Evolutionary conservation across 495 filamentous ascomycete genomes (phyloP).

Genomic region (Lentithecium fluviatile): DNA sequence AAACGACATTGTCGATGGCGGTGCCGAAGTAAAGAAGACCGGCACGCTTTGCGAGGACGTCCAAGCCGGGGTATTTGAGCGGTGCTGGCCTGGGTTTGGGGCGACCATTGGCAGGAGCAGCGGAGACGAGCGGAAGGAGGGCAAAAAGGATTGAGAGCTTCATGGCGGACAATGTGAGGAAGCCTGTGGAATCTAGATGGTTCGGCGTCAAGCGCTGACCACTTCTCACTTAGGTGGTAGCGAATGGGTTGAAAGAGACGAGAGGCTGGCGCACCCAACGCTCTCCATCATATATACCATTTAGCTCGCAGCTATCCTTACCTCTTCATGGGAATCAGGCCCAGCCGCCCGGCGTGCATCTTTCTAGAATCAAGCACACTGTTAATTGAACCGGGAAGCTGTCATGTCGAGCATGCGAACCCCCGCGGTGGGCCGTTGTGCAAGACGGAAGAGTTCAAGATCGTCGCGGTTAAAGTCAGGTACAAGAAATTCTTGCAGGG

Average conservation of each 20-base stretch:
- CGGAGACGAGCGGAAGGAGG: slow-evolving; percentile 2
- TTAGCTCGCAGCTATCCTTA: neutral
- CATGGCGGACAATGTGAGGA: slow-evolving; percentile 15
- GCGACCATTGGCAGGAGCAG: slow-evolving; percentile 8
- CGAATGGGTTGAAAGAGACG: neutral
- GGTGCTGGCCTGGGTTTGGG: neutral
- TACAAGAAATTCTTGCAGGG: neutral
- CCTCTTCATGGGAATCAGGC: slow-evolving; percentile 3
- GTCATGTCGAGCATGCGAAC: neutral
- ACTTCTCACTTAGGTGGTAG: too few relatives aligned
- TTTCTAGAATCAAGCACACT: slow-evolving; percentile 4
- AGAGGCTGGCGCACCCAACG: too few relatives aligned
- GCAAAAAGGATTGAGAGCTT: slow-evolving; percentile 22
- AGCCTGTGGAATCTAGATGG: neutral
- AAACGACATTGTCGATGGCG: slow-evolving; percentile 50
- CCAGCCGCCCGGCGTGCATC: slow-evolving; percentile 15
- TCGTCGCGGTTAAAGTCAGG: slow-evolving; percentile 12
- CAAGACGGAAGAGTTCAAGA: neutral
- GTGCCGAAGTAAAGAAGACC: slow-evolving; percentile 53
- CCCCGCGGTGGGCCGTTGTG: neutral
- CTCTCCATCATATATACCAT: too few relatives aligned
- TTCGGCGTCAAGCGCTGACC: neutral
- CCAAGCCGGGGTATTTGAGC: slow-evolving; percentile 39
- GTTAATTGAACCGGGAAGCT: slow-evolving; percentile 19
- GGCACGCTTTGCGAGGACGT: slow-evolving; percentile 44